Evolutionary conservation across 2,329 filamentous ascomycete genomes (phyloP), one percentile per base, ranked within the genome.

Genomic region (Colletotrichum sp.): DNA sequence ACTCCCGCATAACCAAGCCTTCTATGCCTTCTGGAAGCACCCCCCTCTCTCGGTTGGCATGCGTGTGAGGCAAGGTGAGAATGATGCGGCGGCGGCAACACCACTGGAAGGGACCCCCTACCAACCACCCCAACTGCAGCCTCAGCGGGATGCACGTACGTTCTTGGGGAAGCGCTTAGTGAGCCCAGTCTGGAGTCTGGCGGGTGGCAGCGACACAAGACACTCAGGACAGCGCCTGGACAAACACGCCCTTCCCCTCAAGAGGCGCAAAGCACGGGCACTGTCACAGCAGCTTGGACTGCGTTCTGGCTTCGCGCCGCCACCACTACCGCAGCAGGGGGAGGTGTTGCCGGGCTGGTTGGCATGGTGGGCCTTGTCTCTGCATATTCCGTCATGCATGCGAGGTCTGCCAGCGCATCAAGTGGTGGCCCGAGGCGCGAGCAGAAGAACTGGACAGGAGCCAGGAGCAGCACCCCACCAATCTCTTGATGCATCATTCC

Each of bases 311-410:
- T 74, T 55, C 52, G 34, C 74, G 72, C 67, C 76, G 72, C 77
- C 78, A 77, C 78, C 79, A 80, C 71, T 76, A 76, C 78, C 76
- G 63, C 76, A 76, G 76, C 70, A 78, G 78, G 69, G 73, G 73
- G 57, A 69, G 63, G 69, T 59, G 69, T 72, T 78, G 77, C 84
- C 86, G 86, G 84, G 84, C 82, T 87, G 85, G 84, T 85, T 83
- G 82, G 83, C 83, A 82, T 82, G 84, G 85, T 86, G 84, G 84
- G 82, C 85, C 85, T 84, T 82, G 84, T 83, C 86, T 84, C 82
- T 90, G 88, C 89, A 90, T 88, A 87, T 89, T 87, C 88, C 88
- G 88, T 90, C 88, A 90, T 91, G 89, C 89, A 91, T 90, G 89
- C 79, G 80, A 70, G 69, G 76, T 71, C 74, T 78, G 77, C 87